Conservation (phyloP, 176 grass and related monocot genomes). For the Avena insularis region DNA sequence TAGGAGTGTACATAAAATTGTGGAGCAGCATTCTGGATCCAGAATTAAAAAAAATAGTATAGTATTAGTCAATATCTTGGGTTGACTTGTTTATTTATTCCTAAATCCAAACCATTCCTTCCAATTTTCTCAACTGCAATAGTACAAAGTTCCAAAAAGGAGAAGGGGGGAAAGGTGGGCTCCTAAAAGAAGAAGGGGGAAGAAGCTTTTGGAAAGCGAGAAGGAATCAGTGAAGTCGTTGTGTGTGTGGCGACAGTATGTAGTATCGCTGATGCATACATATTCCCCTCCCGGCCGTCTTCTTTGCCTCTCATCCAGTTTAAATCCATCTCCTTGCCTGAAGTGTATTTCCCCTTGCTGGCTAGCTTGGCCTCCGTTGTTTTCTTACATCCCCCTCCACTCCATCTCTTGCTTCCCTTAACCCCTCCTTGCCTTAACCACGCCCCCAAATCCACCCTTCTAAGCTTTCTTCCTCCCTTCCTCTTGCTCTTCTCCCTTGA, state of each 20-base stretch:
- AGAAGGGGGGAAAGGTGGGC: background rate
- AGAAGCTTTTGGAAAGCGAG: conserved; percentile 47
- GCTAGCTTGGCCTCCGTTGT: conserved; percentile 52
- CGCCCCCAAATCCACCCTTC: conserved; percentile 65
- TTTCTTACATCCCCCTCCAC: conserved; percentile 50
- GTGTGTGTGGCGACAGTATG: background rate
- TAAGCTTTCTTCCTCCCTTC: conserved; percentile 52
- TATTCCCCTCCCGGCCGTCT: conserved; percentile 31
- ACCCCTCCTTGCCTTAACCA: conserved; percentile 58
- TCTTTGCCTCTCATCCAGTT: conserved; percentile 54
- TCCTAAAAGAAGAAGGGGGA: conserved; percentile 39
- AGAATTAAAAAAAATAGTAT: background rate
- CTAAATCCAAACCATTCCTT: background rate
- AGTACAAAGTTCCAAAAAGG: background rate
- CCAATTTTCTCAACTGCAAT: background rate
- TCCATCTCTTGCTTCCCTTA: conserved; percentile 67
- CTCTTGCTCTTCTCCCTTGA: background rate
- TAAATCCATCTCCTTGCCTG: conserved; percentile 37
- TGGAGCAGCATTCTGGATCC: background rate
- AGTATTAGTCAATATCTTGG: background rate
- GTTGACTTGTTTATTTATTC: background rate
- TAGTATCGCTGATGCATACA: conserved; percentile 26
- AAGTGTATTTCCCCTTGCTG: background rate
- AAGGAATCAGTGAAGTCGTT: conserved; percentile 42
- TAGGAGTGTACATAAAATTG: too few relatives aligned